A percentile compares a stretch with the other conserved stretches of the same genome.
Conservation (phyloP, 306 rosid species). For the Notholithocarpus densiflorus region DNA sequence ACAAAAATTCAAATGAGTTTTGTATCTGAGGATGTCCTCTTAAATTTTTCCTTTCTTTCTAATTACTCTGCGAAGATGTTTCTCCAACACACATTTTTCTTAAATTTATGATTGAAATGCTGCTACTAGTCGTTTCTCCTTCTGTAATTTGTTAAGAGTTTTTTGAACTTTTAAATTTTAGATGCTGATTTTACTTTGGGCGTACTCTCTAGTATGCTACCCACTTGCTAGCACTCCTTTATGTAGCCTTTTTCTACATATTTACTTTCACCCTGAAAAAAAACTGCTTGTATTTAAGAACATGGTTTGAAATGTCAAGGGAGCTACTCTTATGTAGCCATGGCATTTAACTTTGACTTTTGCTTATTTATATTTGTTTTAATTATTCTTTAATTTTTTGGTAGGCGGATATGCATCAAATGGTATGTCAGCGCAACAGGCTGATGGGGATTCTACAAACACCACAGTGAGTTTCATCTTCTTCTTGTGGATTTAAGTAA, state of each 20-base stretch:
- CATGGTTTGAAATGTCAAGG: not conserved
- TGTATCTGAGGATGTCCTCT: not conserved
- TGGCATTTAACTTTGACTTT: not conserved
- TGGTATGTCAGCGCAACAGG: conserved; percentile 63
- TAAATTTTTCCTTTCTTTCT: not conserved
- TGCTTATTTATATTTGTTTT: not conserved
- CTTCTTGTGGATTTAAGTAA: not conserved
- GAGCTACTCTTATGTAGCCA: not conserved
- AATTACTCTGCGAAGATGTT: not conserved
- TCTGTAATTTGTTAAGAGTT: not conserved
- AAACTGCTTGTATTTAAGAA: not conserved
- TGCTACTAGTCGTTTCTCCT: not conserved
- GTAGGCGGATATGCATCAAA: conserved; percentile 72
- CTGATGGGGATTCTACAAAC: conserved; percentile 84
- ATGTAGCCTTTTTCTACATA: not conserved
- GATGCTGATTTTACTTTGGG: not conserved
- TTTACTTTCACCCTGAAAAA: not conserved
- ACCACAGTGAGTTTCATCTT: conserved; percentile 70
- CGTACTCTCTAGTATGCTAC: not conserved
- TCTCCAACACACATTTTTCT: not conserved
- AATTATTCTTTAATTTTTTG: not conserved
- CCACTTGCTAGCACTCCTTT: not conserved
- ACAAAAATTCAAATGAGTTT: not conserved
- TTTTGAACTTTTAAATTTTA: not conserved
- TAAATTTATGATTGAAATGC: not conserved